Base-by-base conservation (phyloP, 208 protist genomes). In the Wallacemonas collosoma region DNA sequence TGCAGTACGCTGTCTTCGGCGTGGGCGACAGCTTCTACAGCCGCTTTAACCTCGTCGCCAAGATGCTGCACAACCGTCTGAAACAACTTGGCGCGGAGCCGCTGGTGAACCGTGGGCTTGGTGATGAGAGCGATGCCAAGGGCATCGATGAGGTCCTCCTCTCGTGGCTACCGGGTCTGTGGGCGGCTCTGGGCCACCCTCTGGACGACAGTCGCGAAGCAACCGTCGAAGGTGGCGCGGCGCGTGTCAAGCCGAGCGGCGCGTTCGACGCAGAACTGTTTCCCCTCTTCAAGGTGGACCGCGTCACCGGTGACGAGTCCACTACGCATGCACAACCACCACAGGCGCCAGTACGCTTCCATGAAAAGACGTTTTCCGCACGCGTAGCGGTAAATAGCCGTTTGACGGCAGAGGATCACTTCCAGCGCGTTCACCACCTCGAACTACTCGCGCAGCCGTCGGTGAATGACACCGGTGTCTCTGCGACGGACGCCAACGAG, bases 1-100 rank as follows among this genome's bases (percentile, higher is more conserved):
- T 98, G 48, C 68, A 56, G 14, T 97, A 92, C 76, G 89, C 94
- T 58, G 89, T 98, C 11, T 98, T 97, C 77, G 95, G 94, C 9
- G 70, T 97, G 3, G 95, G 95, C 9, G 94, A 98, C 77, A 93
- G 87, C 1, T 68, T 89, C 8, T 98, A 98, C 72, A 66, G 65
- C 11, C 94, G 95, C 71, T 98, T 95, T 69, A 98, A 98, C 81
- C 93, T 93, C 77, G 92, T 96, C 76, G 92, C 86, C 0, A 98
- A 97, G 77, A 95, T 97, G 89, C 72, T 97, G 58, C 88, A 97
- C 81, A 97, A 97, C 76, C 81, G 94, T 15, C 72, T 98, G 44
- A 63, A 58, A 60, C 89, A 96, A 80, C 79, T 98, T 0, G 92
- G 92, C 15, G 93, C 77, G 9, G 55, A 70, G 14, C 84, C 93